Percentiles rank a stretch among this genome's conserved stretches.
Evolutionary conservation across 768 basidiomycete species (phyloP).

Genomic region (Suillus plorans): DNA sequence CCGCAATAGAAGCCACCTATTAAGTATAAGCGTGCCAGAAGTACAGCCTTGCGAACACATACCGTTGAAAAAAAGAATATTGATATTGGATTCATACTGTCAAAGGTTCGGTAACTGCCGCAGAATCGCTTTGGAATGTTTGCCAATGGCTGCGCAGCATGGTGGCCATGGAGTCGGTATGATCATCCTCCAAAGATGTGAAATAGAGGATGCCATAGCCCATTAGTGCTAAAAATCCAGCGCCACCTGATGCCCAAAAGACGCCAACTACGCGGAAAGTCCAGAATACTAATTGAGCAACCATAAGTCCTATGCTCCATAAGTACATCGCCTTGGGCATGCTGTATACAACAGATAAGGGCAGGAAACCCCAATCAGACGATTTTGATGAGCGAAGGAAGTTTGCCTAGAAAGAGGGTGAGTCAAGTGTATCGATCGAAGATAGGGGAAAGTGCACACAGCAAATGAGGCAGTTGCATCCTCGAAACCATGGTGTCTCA

Average conservation of each 20-base stretch:
- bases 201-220: background rate
- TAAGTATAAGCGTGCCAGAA: background rate
- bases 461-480: conserved; percentile 34
- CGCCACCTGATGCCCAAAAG: background rate
- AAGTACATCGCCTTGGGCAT: conserved; percentile 49
- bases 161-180: too few relatives aligned
- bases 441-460: conserved; percentile 27
- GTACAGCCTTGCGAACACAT: background rate
- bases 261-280: background rate
- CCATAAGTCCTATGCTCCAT: conserved; percentile 37
- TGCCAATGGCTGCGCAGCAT: background rate
- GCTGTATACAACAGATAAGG: conserved; percentile 44
- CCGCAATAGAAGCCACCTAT: background rate
- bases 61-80: background rate
- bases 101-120: background rate
- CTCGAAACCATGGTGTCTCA: conserved; percentile 5
- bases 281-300: conserved; percentile 19
- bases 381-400: conserved; percentile 31
- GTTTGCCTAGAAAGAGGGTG: conserved; percentile 13
- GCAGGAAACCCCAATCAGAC: conserved; percentile 42
- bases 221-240: background rate
- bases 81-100: background rate
- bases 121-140: background rate
- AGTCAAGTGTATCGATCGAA: background rate
- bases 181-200: background rate